Conservation (phyloP, 176 grass and related monocot genomes). For the Aegilops umbellulata region DNA sequence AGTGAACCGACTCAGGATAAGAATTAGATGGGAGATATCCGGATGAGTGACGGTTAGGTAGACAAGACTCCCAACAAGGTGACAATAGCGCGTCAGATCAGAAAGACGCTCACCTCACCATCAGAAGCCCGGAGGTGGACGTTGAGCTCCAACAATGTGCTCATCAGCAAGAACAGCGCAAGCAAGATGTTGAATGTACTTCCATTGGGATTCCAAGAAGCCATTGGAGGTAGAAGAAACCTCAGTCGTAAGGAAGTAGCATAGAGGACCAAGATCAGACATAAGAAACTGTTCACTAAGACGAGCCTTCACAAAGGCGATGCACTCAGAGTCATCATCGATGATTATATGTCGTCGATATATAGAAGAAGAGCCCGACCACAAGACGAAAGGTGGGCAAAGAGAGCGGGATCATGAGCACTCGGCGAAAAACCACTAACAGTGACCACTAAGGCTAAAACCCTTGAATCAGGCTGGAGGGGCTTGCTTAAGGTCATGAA, state of each 20-base stretch:
- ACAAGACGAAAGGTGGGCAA: background rate
- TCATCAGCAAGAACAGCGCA: background rate
- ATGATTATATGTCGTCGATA: background rate
- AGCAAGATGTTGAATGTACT: background rate
- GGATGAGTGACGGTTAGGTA: background rate
- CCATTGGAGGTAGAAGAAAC: background rate
- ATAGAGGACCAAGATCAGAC: background rate
- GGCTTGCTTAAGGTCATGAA: background rate
- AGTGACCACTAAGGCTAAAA: background rate
- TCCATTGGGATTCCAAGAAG: background rate
- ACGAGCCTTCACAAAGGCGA: background rate
- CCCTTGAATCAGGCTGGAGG: background rate
- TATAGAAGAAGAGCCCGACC: background rate
- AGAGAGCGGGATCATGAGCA: background rate
- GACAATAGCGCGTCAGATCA: background rate
- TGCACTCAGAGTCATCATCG: background rate
- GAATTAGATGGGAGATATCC: background rate
- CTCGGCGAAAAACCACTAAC: background rate
- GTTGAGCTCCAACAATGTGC: background rate
- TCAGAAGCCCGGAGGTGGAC: background rate
- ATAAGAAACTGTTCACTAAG: background rate
- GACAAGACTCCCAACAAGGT: background rate
- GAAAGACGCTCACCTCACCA: background rate
- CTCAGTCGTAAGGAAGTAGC: background rate
- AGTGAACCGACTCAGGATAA: background rate